These are phyloP conservation scores for Aspergillus luchuensis DNA, from an alignment of 2,329 filamentous ascomycete species.

Conservation along the genomic window DNA sequence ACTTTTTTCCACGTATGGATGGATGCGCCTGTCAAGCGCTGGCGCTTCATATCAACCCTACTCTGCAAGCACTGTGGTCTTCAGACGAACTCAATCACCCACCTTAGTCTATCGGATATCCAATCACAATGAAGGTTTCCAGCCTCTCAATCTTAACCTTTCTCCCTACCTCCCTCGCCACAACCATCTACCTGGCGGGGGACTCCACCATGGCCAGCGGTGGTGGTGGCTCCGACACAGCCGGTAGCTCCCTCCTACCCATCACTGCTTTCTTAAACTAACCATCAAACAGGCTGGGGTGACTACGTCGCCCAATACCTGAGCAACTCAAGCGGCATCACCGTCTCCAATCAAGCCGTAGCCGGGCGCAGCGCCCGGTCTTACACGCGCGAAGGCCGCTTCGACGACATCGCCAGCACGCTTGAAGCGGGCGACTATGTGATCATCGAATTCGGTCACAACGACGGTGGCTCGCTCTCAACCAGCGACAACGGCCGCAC, in stretches of 20 bases:
- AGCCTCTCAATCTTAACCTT: neutral
- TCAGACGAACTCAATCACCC: neutral
- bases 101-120: no score
- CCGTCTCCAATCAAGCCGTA: conserved; percentile 65
- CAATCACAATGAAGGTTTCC: neutral
- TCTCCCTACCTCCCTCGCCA: conserved; percentile 25
- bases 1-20: neutral
- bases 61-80: neutral
- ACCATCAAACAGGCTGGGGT: conserved; percentile 58
- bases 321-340: conserved; percentile 44
- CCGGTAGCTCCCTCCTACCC: conserved; percentile 20
- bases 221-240: conserved; percentile 26
- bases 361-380: conserved; percentile 68
- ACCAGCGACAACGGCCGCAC: conserved; percentile 61
- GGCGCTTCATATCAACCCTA: neutral
- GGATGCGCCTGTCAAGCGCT: neutral
- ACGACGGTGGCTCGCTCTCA: conserved; percentile 63
- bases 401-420: conserved; percentile 57
- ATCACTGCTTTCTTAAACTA: neutral
- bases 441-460: conserved; percentile 72
- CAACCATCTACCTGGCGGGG: conserved; percentile 36
- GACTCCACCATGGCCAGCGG: conserved; percentile 40
- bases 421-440: conserved; percentile 65
- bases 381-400: conserved; percentile 67
- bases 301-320: conserved; percentile 58